Conservation (phyloP, 2,329 filamentous ascomycete species). For the Stemphylium lycopersici region DNA sequence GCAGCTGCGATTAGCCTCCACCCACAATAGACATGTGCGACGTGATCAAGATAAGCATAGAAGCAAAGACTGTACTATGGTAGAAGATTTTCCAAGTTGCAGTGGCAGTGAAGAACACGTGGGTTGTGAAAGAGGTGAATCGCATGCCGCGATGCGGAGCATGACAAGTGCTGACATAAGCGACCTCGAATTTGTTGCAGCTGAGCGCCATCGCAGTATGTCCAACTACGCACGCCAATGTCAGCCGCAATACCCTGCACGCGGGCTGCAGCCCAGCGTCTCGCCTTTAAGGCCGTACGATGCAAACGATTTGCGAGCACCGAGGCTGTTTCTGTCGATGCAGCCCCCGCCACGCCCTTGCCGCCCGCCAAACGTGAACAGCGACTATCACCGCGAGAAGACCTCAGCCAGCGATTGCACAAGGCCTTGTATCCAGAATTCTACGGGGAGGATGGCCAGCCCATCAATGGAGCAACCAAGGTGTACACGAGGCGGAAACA, state of each 20-base stretch:
- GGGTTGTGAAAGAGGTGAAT: neutral
- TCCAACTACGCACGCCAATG: conserved; percentile 54
- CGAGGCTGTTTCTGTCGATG: conserved; percentile 19
- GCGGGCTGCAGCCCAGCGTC: conserved; percentile 59
- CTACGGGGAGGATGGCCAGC: conserved; percentile 6
- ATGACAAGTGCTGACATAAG: conserved; percentile 31
- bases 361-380: conserved; percentile 9
- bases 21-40: neutral
- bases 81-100: neutral
- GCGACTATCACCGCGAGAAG: conserved; percentile 8
- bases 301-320: conserved; percentile 30
- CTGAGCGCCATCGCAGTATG: conserved; percentile 11
- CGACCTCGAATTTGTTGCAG: conserved; percentile 31
- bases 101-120: neutral
- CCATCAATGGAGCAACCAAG: neutral
- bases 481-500: conserved; percentile 2
- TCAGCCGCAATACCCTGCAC: conserved; percentile 61
- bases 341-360: conserved; percentile 6
- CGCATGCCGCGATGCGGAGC: neutral
- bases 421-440: conserved; percentile 23
- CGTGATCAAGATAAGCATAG: neutral
- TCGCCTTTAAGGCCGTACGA: conserved; percentile 21
- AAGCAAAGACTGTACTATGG: neutral
- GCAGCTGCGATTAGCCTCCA: neutral
- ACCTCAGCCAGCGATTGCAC: conserved; percentile 29